Conservation (phyloP, 495 filamentous ascomycete species). For the Lasiosphaeria miniovina region DNA sequence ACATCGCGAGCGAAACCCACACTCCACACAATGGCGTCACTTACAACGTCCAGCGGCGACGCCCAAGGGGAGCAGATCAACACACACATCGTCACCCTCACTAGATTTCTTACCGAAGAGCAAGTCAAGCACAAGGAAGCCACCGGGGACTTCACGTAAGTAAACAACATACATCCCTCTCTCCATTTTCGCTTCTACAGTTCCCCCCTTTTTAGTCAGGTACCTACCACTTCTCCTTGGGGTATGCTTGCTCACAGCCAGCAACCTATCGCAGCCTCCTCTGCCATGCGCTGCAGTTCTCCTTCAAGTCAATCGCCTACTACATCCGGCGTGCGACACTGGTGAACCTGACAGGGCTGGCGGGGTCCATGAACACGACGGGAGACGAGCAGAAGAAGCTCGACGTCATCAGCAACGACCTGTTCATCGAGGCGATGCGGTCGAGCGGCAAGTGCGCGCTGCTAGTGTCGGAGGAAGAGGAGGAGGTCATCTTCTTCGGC, state of each 20-base stretch:
- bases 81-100: slow-evolving; percentile 92
- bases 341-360: slow-evolving; percentile 92
- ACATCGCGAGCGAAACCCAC: background rate
- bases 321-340: slow-evolving; percentile 98
- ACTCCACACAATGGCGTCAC: slow-evolving; percentile 21
- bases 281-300: slow-evolving; percentile 96
- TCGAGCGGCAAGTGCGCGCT: slow-evolving; percentile 85
- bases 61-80: slow-evolving; percentile 72
- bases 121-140: slow-evolving; percentile 90
- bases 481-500: slow-evolving; percentile 82
- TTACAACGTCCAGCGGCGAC: slow-evolving; percentile 31
- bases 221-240: background rate
- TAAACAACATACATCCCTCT: slow-evolving; percentile 9
- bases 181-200: background rate
- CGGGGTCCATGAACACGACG: slow-evolving; percentile 90
- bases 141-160: slow-evolving; percentile 96
- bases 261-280: slow-evolving; percentile 59
- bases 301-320: slow-evolving; percentile 99
- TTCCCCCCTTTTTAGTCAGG: background rate
- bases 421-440: slow-evolving; percentile 92
- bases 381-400: slow-evolving; percentile 99
- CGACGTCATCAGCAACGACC: slow-evolving; percentile 96
- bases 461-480: slow-evolving; percentile 95
- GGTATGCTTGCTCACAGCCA: background rate
- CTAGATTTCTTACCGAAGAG: slow-evolving; percentile 92